Percentiles rank a stretch among this genome's conserved stretches.
Evolutionary conservation across 2,329 filamentous ascomycete species (phyloP).

Genomic region (Bipolaris victoriae): DNA sequence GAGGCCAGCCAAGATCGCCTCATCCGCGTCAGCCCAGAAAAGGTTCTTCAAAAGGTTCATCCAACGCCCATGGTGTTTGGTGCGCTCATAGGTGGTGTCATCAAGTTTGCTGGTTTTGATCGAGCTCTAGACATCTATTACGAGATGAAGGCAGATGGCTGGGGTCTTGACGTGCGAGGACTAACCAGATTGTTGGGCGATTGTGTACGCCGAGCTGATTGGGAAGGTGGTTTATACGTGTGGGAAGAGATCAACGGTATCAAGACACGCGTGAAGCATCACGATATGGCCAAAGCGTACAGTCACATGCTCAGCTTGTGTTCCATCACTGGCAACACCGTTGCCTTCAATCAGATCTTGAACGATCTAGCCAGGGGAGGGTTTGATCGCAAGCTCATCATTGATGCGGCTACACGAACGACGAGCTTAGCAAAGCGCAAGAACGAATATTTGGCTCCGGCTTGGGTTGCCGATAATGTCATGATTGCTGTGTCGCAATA

Average conservation of each 20-base stretch:
- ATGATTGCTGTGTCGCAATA: constrained; percentile 41
- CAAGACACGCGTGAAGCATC: constrained; percentile 26
- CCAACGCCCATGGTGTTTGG: constrained; percentile 54
- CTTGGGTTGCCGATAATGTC: constrained; percentile 43
- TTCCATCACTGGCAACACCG: constrained; percentile 39
- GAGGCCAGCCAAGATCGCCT: constrained; percentile 36
- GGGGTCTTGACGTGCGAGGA: constrained; percentile 52
- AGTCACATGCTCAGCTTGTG: constrained; percentile 43
- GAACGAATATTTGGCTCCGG: constrained; percentile 26
- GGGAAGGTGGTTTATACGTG: constrained; percentile 44
- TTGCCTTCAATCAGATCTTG: constrained; percentile 42
- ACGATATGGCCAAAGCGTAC: constrained; percentile 39
- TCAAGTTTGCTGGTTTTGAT: constrained; percentile 55
- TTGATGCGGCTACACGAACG: constrained; percentile 26
- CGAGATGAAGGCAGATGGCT: constrained; percentile 53
- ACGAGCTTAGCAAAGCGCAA: constrained; percentile 23
- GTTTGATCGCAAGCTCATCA: constrained; percentile 34
- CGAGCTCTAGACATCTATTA: constrained; percentile 51
- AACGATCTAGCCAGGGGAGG: constrained; percentile 33
- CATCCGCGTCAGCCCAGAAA: constrained; percentile 27
- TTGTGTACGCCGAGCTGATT: constrained; percentile 49
- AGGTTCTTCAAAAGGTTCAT: constrained; percentile 53
- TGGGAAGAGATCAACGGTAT: constrained; percentile 53
- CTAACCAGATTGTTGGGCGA: constrained; percentile 50
- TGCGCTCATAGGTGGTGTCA: constrained; percentile 50